These are phyloP conservation scores for Ligustrum vulgare DNA, from an alignment of 257 asterid genomes.

Conservation along the genomic window DNA sequence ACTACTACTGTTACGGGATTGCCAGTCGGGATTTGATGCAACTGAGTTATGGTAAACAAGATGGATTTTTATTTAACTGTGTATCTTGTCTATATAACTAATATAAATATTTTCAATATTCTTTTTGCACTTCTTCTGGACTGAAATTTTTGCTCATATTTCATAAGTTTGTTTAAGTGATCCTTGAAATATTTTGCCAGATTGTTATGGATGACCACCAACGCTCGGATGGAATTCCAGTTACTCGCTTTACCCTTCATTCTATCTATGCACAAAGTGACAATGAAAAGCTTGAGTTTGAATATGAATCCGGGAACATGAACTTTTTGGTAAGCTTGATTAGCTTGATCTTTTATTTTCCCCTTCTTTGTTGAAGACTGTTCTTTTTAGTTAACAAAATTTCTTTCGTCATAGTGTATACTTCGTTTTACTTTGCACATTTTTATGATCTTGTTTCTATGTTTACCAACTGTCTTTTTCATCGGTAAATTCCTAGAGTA, in stretches of 20 bases:
- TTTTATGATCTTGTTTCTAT: neutral
- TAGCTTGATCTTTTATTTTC: conserved; percentile 1
- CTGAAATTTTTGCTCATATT: neutral
- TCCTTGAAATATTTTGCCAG: conserved; percentile 49
- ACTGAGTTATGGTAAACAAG: neutral
- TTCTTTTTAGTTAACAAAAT: neutral
- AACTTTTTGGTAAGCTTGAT: conserved; percentile 63
- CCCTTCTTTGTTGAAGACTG: conserved; percentile 3
- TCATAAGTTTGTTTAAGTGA: neutral
- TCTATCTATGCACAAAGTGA: conserved; percentile 84
- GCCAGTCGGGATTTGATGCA: neutral
- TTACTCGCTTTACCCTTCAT: conserved; percentile 79
- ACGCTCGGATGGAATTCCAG: conserved; percentile 93
- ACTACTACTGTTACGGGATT: neutral
- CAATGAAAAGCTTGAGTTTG: conserved; percentile 93
- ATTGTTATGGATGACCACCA: conserved; percentile 98
- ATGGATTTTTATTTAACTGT: neutral
- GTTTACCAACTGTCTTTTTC: conserved; percentile 1
- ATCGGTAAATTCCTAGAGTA: conserved; percentile 5
- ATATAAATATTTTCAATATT: neutral
- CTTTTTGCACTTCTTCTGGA: neutral
- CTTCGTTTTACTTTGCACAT: neutral
- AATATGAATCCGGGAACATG: conserved; percentile 94
- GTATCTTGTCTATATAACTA: neutral
- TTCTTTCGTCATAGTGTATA: neutral